Percentiles rank a stretch among this genome's conserved stretches.
Conservation (phyloP, 441 rosid genomes). For the Jatropha multifida region DNA sequence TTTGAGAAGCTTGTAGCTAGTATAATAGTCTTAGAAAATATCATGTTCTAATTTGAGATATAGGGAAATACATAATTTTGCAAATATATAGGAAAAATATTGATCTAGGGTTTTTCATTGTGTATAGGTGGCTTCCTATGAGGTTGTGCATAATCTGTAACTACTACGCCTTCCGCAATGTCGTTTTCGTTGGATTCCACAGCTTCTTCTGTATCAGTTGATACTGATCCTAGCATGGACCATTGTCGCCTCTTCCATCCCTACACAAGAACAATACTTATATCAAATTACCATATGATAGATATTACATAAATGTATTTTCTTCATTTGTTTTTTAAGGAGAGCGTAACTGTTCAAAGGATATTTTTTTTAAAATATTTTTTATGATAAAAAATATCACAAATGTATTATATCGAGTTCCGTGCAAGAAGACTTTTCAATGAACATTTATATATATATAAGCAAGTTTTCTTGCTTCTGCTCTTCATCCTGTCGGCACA, state of each 20-base stretch:
- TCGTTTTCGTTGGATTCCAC: conserved; percentile 36
- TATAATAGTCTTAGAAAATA: neutral
- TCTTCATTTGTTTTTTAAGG: no score
- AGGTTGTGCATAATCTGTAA: conserved; percentile 84
- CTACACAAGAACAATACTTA: conserved; percentile 20
- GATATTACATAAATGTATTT: no score
- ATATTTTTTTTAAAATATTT: no score
- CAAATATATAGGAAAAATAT: neutral
- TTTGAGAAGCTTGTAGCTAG: neutral
- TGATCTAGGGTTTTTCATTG: conserved; percentile 52
- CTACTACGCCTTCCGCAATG: conserved; percentile 42
- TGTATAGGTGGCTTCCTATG: conserved; percentile 93
- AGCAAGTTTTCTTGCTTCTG: neutral
- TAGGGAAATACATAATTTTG: neutral
- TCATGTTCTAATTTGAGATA: conserved; percentile 1
- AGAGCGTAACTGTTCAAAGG: no score
- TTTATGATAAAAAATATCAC: no score
- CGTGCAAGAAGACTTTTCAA: no score
- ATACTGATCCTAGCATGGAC: conserved; percentile 25
- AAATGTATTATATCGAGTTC: no score
- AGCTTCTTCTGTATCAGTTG: conserved; percentile 27
- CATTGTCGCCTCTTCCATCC: conserved; percentile 24
- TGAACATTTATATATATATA: no score
- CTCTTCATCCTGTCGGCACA: neutral
- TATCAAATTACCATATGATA: neutral